Conservation (phyloP, 768 basidiomycete species). For the Asterophora parasitica region DNA sequence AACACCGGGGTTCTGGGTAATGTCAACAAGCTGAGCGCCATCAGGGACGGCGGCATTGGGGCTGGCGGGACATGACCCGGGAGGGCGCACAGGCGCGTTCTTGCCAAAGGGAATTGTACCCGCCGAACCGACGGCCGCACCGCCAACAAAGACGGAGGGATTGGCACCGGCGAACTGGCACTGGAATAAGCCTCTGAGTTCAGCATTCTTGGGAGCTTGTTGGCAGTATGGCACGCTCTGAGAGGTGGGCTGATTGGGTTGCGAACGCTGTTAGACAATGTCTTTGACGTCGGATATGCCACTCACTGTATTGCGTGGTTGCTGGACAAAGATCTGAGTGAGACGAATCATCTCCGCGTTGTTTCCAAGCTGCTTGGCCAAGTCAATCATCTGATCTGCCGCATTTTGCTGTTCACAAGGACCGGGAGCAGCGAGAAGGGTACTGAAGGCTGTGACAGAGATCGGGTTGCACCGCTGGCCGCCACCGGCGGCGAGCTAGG, state of each 20-base stretch:
- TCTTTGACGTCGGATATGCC: background rate
- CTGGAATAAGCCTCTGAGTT: constrained; percentile 53
- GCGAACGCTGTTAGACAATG: background rate
- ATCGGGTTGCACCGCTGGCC: constrained; percentile 51
- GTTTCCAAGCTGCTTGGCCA: constrained; percentile 40
- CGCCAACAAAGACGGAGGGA: constrained; percentile 40
- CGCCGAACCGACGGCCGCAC: constrained; percentile 32
- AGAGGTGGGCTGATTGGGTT: constrained; percentile 32
- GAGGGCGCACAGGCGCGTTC: constrained; percentile 33
- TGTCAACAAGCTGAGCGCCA: constrained; percentile 37
- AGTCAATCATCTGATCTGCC: constrained; percentile 47
- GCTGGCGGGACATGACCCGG: constrained; percentile 49
- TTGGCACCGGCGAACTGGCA: constrained; percentile 52
- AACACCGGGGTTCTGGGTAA: constrained; percentile 32
- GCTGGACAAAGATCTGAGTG: constrained; percentile 52
- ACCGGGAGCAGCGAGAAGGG: constrained; percentile 54
- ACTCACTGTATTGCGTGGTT: constrained; percentile 51
- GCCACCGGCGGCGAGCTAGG: constrained; percentile 51
- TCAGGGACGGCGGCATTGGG: constrained; percentile 44
- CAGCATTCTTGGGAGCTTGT: constrained; percentile 43
- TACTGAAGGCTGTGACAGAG: constrained; percentile 49
- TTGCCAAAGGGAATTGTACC: constrained; percentile 54
- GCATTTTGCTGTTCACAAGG: constrained; percentile 54
- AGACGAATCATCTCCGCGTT: constrained; percentile 43
- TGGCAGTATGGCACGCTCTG: constrained; percentile 49